Conservation (phyloP, 139 green algal genomes). For the Diplosphaera chodatii region DNA sequence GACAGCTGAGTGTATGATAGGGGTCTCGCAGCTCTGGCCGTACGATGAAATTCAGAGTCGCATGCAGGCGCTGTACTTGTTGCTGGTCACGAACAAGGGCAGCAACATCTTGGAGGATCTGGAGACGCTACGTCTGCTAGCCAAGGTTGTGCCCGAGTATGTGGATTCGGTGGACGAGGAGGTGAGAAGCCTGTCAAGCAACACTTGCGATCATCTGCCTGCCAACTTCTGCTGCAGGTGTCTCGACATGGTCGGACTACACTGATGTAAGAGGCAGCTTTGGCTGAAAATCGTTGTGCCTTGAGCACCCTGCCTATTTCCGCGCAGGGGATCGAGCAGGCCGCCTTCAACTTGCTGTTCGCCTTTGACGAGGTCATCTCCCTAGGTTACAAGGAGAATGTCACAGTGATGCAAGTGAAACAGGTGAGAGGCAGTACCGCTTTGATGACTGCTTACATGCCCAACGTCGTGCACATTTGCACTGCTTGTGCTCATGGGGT, state of each 20-base stretch:
- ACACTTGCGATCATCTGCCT: too few relatives aligned
- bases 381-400: slow-evolving; percentile 77
- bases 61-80: slow-evolving; percentile 85
- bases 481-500: too few relatives aligned
- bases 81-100: slow-evolving; percentile 97
- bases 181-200: slow-evolving; percentile 14
- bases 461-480: too few relatives aligned
- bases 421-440: not conserved
- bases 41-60: too few relatives aligned
- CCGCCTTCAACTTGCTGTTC: slow-evolving; percentile 97
- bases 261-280: too few relatives aligned
- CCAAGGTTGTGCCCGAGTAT: slow-evolving; percentile 93
- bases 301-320: too few relatives aligned
- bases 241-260: too few relatives aligned
- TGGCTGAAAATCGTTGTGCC: too few relatives aligned
- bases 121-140: slow-evolving; percentile 93
- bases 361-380: slow-evolving; percentile 99
- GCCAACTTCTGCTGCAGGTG: too few relatives aligned
- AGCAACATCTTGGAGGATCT: slow-evolving; percentile 99
- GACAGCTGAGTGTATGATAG: too few relatives aligned
- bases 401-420: slow-evolving; percentile 22
- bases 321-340: slow-evolving; percentile 31
- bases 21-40: too few relatives aligned
- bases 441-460: too few relatives aligned
- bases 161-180: slow-evolving; percentile 80